These are phyloP conservation scores for Bjerkandera adusta DNA, from an alignment of 1,284 basidiomycete species.

Conservation along the genomic window DNA sequence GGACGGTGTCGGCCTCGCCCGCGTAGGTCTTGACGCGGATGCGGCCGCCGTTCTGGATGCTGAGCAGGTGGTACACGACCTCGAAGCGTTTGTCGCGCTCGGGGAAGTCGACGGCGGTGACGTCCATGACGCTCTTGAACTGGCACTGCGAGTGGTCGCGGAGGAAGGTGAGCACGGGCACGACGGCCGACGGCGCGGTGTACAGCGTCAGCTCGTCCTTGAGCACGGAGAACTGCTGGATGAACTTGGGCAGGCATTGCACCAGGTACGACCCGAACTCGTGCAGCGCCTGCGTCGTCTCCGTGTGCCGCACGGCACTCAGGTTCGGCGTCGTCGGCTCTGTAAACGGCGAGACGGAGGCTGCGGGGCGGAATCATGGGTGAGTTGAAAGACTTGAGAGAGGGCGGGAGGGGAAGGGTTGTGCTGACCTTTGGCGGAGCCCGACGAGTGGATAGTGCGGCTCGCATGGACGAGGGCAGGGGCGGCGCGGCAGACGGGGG, in stretches of 20 bases:
- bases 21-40: constrained; percentile 99
- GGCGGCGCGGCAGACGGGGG: constrained; percentile 25
- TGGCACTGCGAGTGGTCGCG: constrained; percentile 97
- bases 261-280: constrained; percentile 89
- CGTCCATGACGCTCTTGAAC: constrained; percentile 92
- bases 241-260: constrained; percentile 90
- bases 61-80: constrained; percentile 95
- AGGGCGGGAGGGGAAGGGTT: constrained; percentile 1
- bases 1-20: constrained; percentile 93
- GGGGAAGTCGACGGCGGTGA: constrained; percentile 95
- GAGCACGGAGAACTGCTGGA: constrained; percentile 97
- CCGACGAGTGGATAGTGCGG: constrained; percentile 43
- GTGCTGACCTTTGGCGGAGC: constrained; percentile 46
- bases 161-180: constrained; percentile 90
- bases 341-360: constrained; percentile 76
- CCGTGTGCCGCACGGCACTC: constrained; percentile 64
- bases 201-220: constrained; percentile 97
- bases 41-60: constrained; percentile 71
- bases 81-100: constrained; percentile 94
- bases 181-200: constrained; percentile 78
- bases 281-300: constrained; percentile 76
- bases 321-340: constrained; percentile 89
- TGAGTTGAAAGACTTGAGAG: constrained; percentile 3
- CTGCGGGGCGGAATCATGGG: constrained; percentile 31
- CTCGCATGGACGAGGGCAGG: constrained; percentile 22